Percentiles rank a stretch among this genome's conserved stretches.
These are phyloP conservation scores for Elaeis oleifera DNA, from an alignment of 202 grass and related monocot genomes.

Conservation along the genomic window DNA sequence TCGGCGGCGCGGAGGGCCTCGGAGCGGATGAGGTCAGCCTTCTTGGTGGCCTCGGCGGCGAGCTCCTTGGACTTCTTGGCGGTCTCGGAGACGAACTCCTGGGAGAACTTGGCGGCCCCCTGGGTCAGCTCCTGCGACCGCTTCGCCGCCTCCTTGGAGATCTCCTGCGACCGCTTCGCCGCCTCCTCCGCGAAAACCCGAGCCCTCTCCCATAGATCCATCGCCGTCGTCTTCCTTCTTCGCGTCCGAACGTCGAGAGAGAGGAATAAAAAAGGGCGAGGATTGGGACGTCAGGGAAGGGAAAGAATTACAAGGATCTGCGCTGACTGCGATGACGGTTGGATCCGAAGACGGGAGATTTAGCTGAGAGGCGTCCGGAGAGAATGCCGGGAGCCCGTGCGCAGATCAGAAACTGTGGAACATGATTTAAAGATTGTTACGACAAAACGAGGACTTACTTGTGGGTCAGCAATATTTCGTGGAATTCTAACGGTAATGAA, in stretches of 20 bases:
- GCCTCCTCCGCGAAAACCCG: conserved; percentile 77
- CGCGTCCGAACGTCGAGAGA: not conserved
- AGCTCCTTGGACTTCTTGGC: conserved; percentile 78
- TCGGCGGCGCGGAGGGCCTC: conserved; percentile 40
- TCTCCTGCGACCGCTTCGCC: conserved; percentile 20
- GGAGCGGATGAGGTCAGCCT: conserved; percentile 55
- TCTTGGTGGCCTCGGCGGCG: conserved; percentile 90
- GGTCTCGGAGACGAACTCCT: conserved; percentile 82
- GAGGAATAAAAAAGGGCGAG: too few species aligned
- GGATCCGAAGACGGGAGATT: too few species aligned
- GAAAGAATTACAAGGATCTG: too few species aligned
- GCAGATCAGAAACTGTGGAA: too few species aligned
- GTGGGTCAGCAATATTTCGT: too few species aligned
- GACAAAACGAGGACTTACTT: too few species aligned
- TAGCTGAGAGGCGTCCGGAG: too few species aligned
- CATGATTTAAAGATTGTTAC: too few species aligned
- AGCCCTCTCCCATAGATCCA: conserved; percentile 96
- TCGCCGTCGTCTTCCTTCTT: conserved; percentile 23
- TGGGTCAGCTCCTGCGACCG: conserved; percentile 30
- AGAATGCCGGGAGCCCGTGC: too few species aligned
- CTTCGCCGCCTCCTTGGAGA: conserved; percentile 52
- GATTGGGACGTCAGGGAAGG: too few species aligned
- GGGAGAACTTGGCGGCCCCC: conserved; percentile 23
- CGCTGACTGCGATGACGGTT: too few species aligned
- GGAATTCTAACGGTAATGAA: too few species aligned